Evolutionary conservation across 176 grass and related monocot genomes (phyloP), one percentile per base, ranked within the genome.

Genomic region (Triticum urartu): DNA sequence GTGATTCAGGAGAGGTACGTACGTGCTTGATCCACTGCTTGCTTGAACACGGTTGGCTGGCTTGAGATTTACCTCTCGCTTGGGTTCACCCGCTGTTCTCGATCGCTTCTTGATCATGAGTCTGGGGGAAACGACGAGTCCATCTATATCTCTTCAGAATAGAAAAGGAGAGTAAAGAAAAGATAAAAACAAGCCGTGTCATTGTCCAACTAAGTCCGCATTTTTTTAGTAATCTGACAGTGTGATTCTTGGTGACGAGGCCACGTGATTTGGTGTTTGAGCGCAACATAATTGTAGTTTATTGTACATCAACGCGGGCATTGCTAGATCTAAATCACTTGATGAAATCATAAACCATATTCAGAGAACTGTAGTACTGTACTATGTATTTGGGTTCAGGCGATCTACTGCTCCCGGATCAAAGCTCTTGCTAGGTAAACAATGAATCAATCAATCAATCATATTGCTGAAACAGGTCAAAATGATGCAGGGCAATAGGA

Each of bases 1-100:
- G 40, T 13, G 61, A 11, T 88, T 62, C 76, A 30, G 60, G 12
- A 21, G 64, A 85, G 89, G 89, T 91, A 82, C 59, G 56, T 59
- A 59, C 56, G 43, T 28, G 6, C 30, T 12, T 66, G 5, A 30
- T 50, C 42, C 1, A 2, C 43, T 8, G 7, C 40, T 5, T 60
- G 33, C 77, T 28, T 7, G 24, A 35, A 14, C 17, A 68, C 72
- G 7, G 45, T 18, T 73, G 9, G 3, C 47, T 39, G 33, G 45
- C 28, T 58, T 45, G 30, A 78, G 62, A 78, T 54, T 67, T 39
- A 77, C 43, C 63, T 68, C 13, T n/a, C 9, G 45, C 45, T 48
- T 48, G 4, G 45, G 45, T 48, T 48, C 45, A 14, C 45, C 45
- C 1, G 45, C 45, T 48, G 45, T 14, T 48, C 45, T 48, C 40